Evolutionary conservation across 768 basidiomycete species (phyloP).

Genomic region (Rhodotorula babjevae): DNA sequence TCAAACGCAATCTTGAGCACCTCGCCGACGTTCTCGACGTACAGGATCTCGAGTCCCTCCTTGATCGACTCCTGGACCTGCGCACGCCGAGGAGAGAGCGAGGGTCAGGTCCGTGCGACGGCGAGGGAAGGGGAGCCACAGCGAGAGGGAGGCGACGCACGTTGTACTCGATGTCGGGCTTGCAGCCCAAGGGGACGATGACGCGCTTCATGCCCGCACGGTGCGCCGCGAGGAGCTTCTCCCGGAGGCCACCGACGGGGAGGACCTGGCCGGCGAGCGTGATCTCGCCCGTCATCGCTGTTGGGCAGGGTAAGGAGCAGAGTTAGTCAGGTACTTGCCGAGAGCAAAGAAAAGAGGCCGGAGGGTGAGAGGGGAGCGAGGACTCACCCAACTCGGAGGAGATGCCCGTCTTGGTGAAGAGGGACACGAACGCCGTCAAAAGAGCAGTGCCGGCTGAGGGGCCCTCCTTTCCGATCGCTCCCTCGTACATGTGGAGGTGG

Average conservation of each 20-base stretch:
- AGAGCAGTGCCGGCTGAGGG: constrained; percentile 96
- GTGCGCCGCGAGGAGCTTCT: constrained; percentile 91
- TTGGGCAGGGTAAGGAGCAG: not conserved
- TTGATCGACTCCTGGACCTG: constrained; percentile 77
- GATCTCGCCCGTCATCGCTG: constrained; percentile 98
- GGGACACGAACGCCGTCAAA: constrained; percentile 78
- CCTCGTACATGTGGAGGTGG: constrained; percentile 85
- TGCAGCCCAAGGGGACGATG: constrained; percentile 77
- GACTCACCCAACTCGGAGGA: constrained; percentile 58
- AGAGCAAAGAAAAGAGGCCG: not conserved
- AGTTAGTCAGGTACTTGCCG: not conserved
- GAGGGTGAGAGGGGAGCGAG: not conserved
- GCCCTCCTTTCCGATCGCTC: constrained; percentile 51
- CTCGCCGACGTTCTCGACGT: constrained; percentile 87
- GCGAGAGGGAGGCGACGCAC: constrained; percentile 50
- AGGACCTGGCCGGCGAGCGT: constrained; percentile 92
- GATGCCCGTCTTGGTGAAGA: constrained; percentile 64
- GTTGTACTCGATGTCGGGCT: constrained; percentile 93
- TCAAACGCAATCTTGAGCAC: constrained; percentile 80
- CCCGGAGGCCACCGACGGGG: constrained; percentile 89
- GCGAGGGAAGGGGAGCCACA: too few species aligned
- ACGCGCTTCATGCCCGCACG: constrained; percentile 93
- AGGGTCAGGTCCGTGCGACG: not conserved
- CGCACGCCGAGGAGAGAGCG: not conserved
- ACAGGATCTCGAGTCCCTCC: constrained; percentile 88